Base-by-base conservation (phyloP, 1,139 yeast species). In the Saccharomycopsis crataegensis region DNA sequence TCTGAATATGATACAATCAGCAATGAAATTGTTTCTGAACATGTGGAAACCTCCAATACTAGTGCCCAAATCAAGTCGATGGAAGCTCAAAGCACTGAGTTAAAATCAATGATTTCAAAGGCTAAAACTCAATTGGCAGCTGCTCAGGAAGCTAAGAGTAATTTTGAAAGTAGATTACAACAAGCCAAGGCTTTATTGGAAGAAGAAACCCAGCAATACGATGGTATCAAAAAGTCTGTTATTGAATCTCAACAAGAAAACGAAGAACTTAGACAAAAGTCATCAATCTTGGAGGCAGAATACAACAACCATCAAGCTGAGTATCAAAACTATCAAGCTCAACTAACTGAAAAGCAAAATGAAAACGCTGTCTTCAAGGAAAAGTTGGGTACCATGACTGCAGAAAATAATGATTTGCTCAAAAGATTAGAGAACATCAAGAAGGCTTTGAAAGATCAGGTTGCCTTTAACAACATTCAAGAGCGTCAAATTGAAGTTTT, bases 11-110 rank as follows among this genome's bases (percentile, higher is more conserved):
- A 36, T 41, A 34, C 12, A 41, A 48, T n/a, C 44, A 51, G 41
- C 59, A 81, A 83, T 32, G 82, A 85, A 63, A 72, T 89, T 50
- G 82, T 95, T 0, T 80, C 80, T 59, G 91, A 95, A 3, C 82
- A 94, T 14, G 80, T 93, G 3, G 96, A 89, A 61, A 77, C 88
- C 67, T 96, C 96, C 16, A 89, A 91, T 62, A 76, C 86, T 49
- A 86, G 95, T 1, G 88, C 85, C 63, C 96, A 91, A 70, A 83
- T 89, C 58, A 82, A 82, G 58, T 85, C 96, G 0, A 74, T 90
- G 60, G 78, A 90, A 1, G 70, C 78, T 22, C 96, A 91, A 69
- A 86, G 95, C 1, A 74, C 86, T 0, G 77, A 76, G 16, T 75
- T 87, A 38, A 83, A 82, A 58, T 86, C 82, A 38, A 86, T 84